Conservation (phyloP, 1,139 yeast species). For the Pichia kudriavzevii region DNA sequence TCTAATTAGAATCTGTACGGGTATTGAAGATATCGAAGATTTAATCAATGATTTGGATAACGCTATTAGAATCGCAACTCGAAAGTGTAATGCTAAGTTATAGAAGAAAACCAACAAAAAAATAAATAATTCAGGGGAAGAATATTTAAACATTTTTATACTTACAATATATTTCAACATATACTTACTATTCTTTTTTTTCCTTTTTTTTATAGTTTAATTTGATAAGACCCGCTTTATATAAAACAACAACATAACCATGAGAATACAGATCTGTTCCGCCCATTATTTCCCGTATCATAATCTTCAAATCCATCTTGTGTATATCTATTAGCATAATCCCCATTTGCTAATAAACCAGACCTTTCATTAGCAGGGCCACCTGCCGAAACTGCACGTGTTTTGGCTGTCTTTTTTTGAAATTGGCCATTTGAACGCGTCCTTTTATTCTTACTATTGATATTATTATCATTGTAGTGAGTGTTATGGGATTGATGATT, state of each 20-base stretch:
- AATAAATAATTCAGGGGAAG: too few species aligned
- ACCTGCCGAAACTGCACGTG: conserved; percentile 6
- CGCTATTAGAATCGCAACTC: conserved; percentile 51
- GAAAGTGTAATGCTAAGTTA: conserved; percentile 11
- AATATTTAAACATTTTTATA: background rate
- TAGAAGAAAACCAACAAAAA: too few species aligned
- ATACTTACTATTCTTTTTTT: background rate
- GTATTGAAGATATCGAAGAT: conserved; percentile 65
- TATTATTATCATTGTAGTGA: conserved; percentile 5
- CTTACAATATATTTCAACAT: too few species aligned
- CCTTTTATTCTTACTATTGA: conserved; percentile 3
- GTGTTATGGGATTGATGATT: conserved; percentile 7
- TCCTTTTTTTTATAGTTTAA: background rate
- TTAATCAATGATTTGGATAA: conserved; percentile 65
- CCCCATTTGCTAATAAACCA: background rate
- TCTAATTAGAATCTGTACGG: conserved; percentile 78
- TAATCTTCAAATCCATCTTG: conserved; percentile 1
- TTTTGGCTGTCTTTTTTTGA: background rate
- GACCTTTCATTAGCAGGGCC: background rate
- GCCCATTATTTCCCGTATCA: conserved; percentile 1
- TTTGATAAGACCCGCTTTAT: background rate
- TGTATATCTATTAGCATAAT: background rate
- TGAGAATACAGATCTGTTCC: conserved; percentile 2
- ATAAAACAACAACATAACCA: conserved; percentile 12
- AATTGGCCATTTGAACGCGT: background rate